These are phyloP conservation scores for Hamigera avellanea DNA, from an alignment of 495 filamentous ascomycete species.

Conservation along the genomic window DNA sequence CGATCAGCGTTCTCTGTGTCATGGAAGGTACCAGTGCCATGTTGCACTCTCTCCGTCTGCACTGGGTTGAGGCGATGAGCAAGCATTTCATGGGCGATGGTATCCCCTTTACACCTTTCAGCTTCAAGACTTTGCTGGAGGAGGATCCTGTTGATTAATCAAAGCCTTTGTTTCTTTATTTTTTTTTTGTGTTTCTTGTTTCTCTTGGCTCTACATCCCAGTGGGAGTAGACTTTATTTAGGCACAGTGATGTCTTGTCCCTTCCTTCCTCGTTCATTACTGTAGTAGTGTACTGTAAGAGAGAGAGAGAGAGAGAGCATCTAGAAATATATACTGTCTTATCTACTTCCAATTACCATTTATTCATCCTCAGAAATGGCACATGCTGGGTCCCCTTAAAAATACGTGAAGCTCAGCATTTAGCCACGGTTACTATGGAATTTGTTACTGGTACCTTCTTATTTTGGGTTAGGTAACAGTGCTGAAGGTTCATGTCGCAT, in stretches of 20 bases:
- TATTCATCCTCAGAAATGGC: too few species aligned
- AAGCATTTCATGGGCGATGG: constrained; percentile 98
- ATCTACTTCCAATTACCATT: too few species aligned
- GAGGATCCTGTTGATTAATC: constrained; percentile 56
- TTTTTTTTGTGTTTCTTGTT: constrained; percentile 7
- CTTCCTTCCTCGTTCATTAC: too few species aligned
- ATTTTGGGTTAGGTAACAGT: too few species aligned
- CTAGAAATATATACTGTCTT: constrained; percentile 1
- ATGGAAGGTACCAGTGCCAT: constrained; percentile 86
- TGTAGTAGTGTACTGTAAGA: too few species aligned
- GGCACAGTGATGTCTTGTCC: not conserved
- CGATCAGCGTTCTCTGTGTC: constrained; percentile 58
- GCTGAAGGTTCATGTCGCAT: too few species aligned
- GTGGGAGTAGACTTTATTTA: not conserved
- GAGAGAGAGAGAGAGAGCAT: too few species aligned
- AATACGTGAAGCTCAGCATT: too few species aligned
- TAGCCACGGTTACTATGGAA: too few species aligned
- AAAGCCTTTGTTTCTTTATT: not conserved
- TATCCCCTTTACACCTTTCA: constrained; percentile 83
- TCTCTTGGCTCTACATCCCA: not conserved
- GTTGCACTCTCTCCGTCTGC: constrained; percentile 88
- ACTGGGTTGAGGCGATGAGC: constrained; percentile 99
- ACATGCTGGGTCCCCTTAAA: too few species aligned
- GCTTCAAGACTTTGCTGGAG: constrained; percentile 77
- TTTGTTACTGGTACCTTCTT: too few species aligned